These are phyloP conservation scores for Cyclotella baltica DNA, from an alignment of 108 stramenopile species.

Conservation along the genomic window DNA sequence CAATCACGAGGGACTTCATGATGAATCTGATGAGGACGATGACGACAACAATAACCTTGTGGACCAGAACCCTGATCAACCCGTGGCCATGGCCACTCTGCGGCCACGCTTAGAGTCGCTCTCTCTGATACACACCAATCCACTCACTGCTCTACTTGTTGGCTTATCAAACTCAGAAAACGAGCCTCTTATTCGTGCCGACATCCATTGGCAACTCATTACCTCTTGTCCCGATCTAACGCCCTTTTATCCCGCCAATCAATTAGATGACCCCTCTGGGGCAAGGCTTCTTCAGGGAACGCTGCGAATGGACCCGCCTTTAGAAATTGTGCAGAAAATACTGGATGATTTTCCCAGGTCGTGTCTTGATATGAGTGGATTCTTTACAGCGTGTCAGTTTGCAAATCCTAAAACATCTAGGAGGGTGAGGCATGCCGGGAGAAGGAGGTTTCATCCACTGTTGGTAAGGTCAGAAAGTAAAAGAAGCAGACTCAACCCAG, in stretches of 20 bases:
- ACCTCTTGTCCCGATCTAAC: conserved; percentile 30
- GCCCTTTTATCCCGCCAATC: conserved; percentile 22
- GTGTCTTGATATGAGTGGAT: conserved; percentile 58
- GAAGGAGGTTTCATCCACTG: conserved; percentile 2
- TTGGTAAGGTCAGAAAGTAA: not conserved
- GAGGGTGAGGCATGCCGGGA: not conserved
- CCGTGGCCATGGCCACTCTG: not conserved
- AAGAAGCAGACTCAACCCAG: not conserved
- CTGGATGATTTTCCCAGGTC: conserved; percentile 46
- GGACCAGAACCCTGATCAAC: conserved; percentile 2
- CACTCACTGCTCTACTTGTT: conserved; percentile 27
- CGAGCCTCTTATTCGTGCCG: conserved; percentile 45
- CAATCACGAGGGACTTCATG: conserved; percentile 15
- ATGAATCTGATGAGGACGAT: conserved; percentile 10
- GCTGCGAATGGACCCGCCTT: conserved; percentile 51
- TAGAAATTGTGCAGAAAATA: conserved; percentile 39
- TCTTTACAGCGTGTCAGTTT: conserved; percentile 60
- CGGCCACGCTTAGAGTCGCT: conserved; percentile 28
- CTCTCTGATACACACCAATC: conserved; percentile 17
- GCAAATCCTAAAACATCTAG: conserved; percentile 47
- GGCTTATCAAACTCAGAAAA: conserved; percentile 45
- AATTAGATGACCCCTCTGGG: conserved; percentile 26
- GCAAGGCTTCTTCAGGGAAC: conserved; percentile 42
- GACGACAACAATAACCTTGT: conserved; percentile 22
- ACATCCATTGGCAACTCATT: conserved; percentile 45